These are phyloP conservation scores for Thraustochytrium striatum DNA, from an alignment of 352 stramenopile genomes.

Conservation along the genomic window DNA sequence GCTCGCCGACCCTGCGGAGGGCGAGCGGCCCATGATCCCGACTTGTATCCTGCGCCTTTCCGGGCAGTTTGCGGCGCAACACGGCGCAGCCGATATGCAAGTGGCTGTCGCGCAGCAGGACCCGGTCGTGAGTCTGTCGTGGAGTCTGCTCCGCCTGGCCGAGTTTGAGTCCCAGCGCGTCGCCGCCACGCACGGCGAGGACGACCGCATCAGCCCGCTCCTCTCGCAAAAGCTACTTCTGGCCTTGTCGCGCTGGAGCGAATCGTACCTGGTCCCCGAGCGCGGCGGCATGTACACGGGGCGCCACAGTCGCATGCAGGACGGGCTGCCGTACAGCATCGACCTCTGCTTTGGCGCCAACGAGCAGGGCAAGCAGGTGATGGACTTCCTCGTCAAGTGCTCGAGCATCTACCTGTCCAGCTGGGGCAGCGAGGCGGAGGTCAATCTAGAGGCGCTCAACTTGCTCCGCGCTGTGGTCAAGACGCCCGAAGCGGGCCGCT, in stretches of 20 bases:
- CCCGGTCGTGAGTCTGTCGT: slow-evolving; percentile 15
- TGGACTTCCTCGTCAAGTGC: slow-evolving; percentile 14
- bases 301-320: neutral
- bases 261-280: slow-evolving; percentile 17
- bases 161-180: slow-evolving; percentile 25
- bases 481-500: neutral
- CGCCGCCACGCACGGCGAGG: neutral
- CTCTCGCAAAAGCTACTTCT: neutral
- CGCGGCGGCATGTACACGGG: neutral
- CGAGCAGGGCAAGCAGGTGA: slow-evolving; percentile 13
- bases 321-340: slow-evolving; percentile 3
- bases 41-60: slow-evolving; percentile 4
- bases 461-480: slow-evolving; percentile 16
- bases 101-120: neutral
- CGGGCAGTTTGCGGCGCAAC: neutral
- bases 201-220: slow-evolving; percentile 33
- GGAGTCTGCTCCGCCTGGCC: neutral
- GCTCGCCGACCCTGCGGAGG: slow-evolving; percentile 22
- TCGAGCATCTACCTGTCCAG: slow-evolving; percentile 16
- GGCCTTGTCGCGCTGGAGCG: neutral
- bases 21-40: slow-evolving; percentile 36
- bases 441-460: neutral
- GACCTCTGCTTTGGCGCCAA: neutral
- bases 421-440: slow-evolving; percentile 16
- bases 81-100: neutral